A percentile compares a stretch with the other conserved stretches of the same genome.
Conservation (phyloP, 1,284 basidiomycete genomes). For the Cutaneotrichosporon sp. region DNA sequence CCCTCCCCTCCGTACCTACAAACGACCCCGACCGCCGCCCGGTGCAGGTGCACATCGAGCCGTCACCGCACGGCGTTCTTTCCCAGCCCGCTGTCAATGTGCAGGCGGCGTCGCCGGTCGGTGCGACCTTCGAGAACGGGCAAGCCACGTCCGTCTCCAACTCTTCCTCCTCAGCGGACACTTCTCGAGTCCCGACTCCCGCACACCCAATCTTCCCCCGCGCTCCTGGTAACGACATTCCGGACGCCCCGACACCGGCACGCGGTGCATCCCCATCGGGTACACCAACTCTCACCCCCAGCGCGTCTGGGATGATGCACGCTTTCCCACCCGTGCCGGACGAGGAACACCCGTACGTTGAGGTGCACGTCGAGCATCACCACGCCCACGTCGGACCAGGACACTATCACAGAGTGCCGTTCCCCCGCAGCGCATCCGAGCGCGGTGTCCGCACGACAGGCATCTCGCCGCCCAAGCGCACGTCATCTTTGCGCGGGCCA, state of each 20-base stretch:
- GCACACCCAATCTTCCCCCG: constrained; percentile 13
- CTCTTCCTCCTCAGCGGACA: constrained; percentile 7
- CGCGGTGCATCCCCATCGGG: neutral
- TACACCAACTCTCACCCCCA: neutral
- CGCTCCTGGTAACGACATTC: constrained; percentile 10
- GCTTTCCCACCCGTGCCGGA: constrained; percentile 48
- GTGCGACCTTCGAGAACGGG: neutral
- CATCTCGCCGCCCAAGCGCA: constrained; percentile 5
- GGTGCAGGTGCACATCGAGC: constrained; percentile 44
- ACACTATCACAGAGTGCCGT: neutral
- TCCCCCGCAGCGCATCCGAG: neutral
- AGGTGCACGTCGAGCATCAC: constrained; percentile 40
- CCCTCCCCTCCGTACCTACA: constrained; percentile 5
- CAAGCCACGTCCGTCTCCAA: neutral
- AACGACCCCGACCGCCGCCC: constrained; percentile 20
- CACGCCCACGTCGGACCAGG: constrained; percentile 23
- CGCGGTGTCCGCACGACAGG: neutral
- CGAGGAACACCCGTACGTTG: constrained; percentile 45
- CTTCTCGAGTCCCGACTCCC: constrained; percentile 3
- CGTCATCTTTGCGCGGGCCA: neutral
- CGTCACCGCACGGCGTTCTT: constrained; percentile 29
- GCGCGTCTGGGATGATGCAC: neutral
- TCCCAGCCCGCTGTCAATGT: neutral
- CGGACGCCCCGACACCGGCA: neutral
- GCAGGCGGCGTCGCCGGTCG: constrained; percentile 12